Percentiles rank a stretch among this genome's conserved stretches.
phyloP scores from a whole-genome alignment of 2,329 filamentous ascomycete species.

The Colletotrichum somersetense region DNA sequence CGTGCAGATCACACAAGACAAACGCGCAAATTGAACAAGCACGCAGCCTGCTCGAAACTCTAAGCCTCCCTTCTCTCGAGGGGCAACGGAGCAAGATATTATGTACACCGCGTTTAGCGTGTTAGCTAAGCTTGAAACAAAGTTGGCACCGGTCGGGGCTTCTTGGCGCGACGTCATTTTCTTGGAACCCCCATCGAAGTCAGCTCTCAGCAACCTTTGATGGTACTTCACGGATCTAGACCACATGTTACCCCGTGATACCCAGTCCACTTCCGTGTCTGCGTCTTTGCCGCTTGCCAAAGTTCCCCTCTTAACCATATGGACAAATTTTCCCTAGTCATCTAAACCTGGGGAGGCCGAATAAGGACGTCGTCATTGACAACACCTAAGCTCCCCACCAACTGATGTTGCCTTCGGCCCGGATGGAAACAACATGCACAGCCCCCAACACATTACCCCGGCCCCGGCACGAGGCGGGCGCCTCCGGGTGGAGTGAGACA shows the following conservation, averaged over 20 bases:
- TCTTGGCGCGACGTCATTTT: slow-evolving; percentile 35
- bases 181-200: slow-evolving; percentile 25
- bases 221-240: slow-evolving; percentile 23
- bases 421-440: slow-evolving; percentile 17
- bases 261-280: neutral
- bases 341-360: neutral
- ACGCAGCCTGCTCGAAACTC: neutral
- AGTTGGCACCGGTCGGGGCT: slow-evolving; percentile 24
- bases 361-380: neutral
- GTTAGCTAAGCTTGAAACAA: slow-evolving; percentile 27
- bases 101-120: neutral
- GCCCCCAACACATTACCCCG: slow-evolving; percentile 14
- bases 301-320: neutral
- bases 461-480: slow-evolving; percentile 19
- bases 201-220: slow-evolving; percentile 21
- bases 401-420: slow-evolving; percentile 14
- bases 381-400: neutral
- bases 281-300: neutral
- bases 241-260: neutral
- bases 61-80: slow-evolving; percentile 1
- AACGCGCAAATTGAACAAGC: neutral
- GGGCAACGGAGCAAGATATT: neutral
- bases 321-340: neutral
- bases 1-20: neutral
- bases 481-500: neutral